These are phyloP conservation scores for Mucor lusitanicus DNA, from an alignment of 371 early-diverging fungal genomes.

Conservation along the genomic window DNA sequence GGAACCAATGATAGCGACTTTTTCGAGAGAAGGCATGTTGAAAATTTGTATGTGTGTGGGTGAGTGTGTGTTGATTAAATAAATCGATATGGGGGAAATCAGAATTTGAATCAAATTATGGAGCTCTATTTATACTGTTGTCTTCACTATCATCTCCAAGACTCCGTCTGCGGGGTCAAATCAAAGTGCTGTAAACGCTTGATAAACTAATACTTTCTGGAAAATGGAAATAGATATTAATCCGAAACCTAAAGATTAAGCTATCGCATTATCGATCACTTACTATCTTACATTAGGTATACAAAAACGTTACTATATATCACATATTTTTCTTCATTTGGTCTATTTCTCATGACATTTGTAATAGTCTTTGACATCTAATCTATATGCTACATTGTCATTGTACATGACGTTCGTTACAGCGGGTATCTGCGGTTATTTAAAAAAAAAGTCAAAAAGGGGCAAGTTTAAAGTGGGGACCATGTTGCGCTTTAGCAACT, in stretches of 20 bases:
- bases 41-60: background rate
- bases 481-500: background rate
- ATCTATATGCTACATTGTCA: background rate
- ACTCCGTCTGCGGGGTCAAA: slow-evolving; percentile 7
- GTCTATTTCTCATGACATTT: slow-evolving; percentile 1
- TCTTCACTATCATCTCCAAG: background rate
- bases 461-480: background rate
- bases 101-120: background rate
- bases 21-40: slow-evolving; percentile 7
- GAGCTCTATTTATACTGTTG: slow-evolving; percentile 4
- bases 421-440: background rate
- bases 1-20: slow-evolving; percentile 68
- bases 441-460: background rate
- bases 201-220: background rate
- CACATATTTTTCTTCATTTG: background rate
- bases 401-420: background rate
- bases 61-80: background rate
- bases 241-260: background rate
- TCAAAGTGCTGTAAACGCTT: background rate
- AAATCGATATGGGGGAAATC: background rate
- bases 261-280: background rate
- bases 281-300: background rate
- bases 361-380: background rate
- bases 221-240: background rate
- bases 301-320: background rate